phyloP scores from a whole-genome alignment of 1,139 yeast species.

The Wickerhamomyces sp. region DNA sequence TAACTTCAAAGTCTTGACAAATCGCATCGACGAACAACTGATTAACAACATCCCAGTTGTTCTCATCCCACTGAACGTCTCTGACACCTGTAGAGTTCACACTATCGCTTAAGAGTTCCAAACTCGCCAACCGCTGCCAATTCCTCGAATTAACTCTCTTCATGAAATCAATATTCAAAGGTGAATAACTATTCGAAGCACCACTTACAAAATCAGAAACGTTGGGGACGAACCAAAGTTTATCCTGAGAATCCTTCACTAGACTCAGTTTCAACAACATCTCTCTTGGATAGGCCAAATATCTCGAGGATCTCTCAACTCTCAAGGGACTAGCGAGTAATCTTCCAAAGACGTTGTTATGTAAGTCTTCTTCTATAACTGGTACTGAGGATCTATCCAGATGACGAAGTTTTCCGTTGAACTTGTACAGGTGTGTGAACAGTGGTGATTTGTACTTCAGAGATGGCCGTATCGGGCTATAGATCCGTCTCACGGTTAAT shows the following conservation, averaged over 20 bases:
- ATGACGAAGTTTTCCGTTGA: slow-evolving; percentile 1
- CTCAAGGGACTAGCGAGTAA: slow-evolving; percentile 14
- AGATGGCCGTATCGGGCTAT: not conserved
- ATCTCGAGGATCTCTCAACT: slow-evolving; percentile 9
- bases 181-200: slow-evolving; percentile 12
- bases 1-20: slow-evolving; percentile 1
- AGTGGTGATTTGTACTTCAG: slow-evolving; percentile 1
- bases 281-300: slow-evolving; percentile 12
- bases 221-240: slow-evolving; percentile 17
- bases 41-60: slow-evolving; percentile 9
- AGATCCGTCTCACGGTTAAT: not conserved
- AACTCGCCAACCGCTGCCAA: slow-evolving; percentile 11
- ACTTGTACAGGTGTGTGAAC: slow-evolving; percentile 1
- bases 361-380: not conserved
- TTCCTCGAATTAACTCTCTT: slow-evolving; percentile 2
- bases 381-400: not conserved
- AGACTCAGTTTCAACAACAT: slow-evolving; percentile 12
- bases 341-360: slow-evolving; percentile 11
- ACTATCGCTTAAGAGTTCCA: slow-evolving; percentile 12
- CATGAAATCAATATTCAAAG: not conserved
- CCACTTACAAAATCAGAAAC: slow-evolving; percentile 6
- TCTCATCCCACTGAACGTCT: slow-evolving; percentile 11
- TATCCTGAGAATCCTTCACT: slow-evolving; percentile 2
- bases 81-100: slow-evolving; percentile 6
- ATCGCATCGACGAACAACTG: slow-evolving; percentile 8